A percentile compares a stretch with the other conserved stretches of the same genome.
phyloP scores from a whole-genome alignment of 306 rosid genomes.

The Nissolia schottii region DNA sequence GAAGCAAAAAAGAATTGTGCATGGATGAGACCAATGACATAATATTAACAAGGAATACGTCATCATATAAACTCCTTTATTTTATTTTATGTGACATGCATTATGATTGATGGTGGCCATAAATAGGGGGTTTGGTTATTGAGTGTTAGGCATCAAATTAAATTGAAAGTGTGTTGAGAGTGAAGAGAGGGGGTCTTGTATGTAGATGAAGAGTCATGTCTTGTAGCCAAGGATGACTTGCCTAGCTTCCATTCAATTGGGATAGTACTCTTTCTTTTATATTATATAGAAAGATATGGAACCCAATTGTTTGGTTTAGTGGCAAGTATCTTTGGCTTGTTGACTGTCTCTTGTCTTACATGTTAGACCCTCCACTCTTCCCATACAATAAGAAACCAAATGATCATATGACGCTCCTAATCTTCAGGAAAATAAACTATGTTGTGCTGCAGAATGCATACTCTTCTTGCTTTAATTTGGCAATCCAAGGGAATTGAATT shows the following conservation, averaged over 20 bases:
- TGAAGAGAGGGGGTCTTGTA: conserved; percentile 49
- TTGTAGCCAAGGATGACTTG: conserved; percentile 76
- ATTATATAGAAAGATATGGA: neutral
- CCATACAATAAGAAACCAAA: neutral
- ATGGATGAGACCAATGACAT: neutral
- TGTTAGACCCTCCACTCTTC: conserved; percentile 52
- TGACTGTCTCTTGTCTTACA: conserved; percentile 71
- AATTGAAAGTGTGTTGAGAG: neutral
- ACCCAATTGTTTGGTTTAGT: conserved; percentile 16
- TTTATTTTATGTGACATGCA: neutral
- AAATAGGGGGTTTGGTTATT: conserved; percentile 19
- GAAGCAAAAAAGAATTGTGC: neutral
- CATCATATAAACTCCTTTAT: conserved; percentile 10
- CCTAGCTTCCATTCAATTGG: conserved; percentile 28
- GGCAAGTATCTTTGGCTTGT: conserved; percentile 43
- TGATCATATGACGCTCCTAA: no score
- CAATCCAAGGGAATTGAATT: no score
- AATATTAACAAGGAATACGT: conserved; percentile 21
- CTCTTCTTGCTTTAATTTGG: no score
- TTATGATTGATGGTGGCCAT: conserved; percentile 25
- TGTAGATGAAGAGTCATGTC: conserved; percentile 60
- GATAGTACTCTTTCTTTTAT: neutral
- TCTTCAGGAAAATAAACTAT: no score
- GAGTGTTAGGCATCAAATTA: neutral
- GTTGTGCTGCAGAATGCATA: no score